phyloP scores from a whole-genome alignment of 1,139 yeast species.

The Schizosaccharomyces versatilis region DNA sequence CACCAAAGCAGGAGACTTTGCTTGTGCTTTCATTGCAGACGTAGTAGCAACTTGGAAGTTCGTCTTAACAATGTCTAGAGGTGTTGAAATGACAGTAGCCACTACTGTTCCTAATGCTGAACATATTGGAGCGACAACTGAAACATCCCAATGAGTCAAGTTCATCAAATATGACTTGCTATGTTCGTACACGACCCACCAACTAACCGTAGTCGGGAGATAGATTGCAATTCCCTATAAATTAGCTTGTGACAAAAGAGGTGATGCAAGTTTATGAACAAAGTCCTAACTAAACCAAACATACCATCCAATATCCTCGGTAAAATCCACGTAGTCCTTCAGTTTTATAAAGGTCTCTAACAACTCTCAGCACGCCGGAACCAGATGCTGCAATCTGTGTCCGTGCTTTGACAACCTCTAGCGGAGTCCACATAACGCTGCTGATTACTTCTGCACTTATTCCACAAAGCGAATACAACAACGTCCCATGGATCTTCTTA shows the following conservation, averaged over 20 bases:
- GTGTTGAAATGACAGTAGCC: slow-evolving; percentile 23
- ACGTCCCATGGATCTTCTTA: slow-evolving; percentile 19
- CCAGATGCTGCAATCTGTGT: slow-evolving; percentile 19
- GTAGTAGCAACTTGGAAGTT: slow-evolving; percentile 20
- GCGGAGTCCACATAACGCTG: slow-evolving; percentile 26
- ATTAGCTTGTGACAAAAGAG: not conserved
- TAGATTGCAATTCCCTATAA: slow-evolving; percentile 13
- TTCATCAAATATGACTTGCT: slow-evolving; percentile 7
- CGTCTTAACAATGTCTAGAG: slow-evolving; percentile 24
- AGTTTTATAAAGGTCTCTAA: slow-evolving; percentile 16
- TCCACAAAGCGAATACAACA: slow-evolving; percentile 22
- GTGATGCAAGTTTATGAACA: not conserved
- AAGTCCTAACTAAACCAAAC: not conserved
- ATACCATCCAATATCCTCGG: slow-evolving; percentile 25
- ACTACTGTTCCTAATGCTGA: slow-evolving; percentile 22
- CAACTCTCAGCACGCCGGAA: slow-evolving; percentile 13
- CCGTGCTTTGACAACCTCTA: slow-evolving; percentile 26
- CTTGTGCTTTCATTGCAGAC: not conserved
- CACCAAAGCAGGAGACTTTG: not conserved
- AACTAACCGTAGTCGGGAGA: slow-evolving; percentile 13
- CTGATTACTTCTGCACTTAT: slow-evolving; percentile 23
- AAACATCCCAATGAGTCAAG: not conserved
- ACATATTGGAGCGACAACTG: slow-evolving; percentile 15
- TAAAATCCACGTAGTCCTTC: slow-evolving; percentile 24
- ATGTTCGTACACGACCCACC: slow-evolving; percentile 13